Evolutionary conservation across 441 rosid species (phyloP).

Genomic region (Euphorbia schlechtendalii): DNA sequence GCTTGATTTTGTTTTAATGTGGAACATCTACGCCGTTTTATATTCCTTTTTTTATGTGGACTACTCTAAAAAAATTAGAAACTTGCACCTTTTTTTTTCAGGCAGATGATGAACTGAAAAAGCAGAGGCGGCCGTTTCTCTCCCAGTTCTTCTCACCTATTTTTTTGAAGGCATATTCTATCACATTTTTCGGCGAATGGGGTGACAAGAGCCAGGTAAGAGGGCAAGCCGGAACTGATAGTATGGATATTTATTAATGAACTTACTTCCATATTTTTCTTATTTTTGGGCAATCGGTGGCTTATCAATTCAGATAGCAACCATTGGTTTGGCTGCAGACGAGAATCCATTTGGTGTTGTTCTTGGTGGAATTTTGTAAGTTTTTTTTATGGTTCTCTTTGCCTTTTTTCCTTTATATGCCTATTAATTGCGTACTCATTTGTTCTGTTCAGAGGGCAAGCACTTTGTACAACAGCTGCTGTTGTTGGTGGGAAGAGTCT

Average conservation of each 20-base stretch:
- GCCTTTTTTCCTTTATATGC: too few relatives aligned
- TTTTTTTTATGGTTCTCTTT: too few relatives aligned
- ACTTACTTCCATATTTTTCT: slow-evolving; percentile 8
- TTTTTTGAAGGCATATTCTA: slow-evolving; percentile 89
- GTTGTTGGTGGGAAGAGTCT: slow-evolving; percentile 95
- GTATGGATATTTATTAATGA: background rate
- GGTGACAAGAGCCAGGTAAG: slow-evolving; percentile 97
- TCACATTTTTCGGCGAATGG: slow-evolving; percentile 95
- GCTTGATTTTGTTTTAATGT: background rate
- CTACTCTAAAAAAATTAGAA: background rate
- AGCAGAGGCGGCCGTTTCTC: slow-evolving; percentile 61
- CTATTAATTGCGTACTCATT: slow-evolving; percentile 6
- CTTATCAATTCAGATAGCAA: slow-evolving; percentile 61
- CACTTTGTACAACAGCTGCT: slow-evolving; percentile 86
- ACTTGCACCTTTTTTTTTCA: slow-evolving; percentile 24
- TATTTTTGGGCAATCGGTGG: slow-evolving; percentile 13
- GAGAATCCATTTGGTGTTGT: slow-evolving; percentile 87
- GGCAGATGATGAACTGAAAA: slow-evolving; percentile 71
- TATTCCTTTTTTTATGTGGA: background rate
- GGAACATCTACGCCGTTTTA: background rate
- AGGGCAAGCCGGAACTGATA: background rate
- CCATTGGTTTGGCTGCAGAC: slow-evolving; percentile 94
- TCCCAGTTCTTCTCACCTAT: slow-evolving; percentile 83
- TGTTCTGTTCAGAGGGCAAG: slow-evolving; percentile 57
- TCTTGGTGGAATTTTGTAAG: slow-evolving; percentile 86